phyloP scores from a whole-genome alignment of 1,139 yeast genomes.

The Spathaspora jeffriesii region DNA sequence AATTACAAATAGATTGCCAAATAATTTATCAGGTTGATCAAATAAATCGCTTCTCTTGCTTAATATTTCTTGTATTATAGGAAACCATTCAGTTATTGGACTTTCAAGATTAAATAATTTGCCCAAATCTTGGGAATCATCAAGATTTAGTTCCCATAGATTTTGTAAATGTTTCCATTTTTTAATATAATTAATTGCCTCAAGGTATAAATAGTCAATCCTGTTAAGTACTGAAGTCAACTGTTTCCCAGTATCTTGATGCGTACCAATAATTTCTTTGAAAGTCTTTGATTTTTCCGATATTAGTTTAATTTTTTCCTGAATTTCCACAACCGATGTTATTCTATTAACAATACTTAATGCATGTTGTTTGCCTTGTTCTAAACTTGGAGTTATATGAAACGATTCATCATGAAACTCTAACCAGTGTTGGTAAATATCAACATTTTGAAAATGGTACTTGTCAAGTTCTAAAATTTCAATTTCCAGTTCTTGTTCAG shows the following conservation, averaged over 20 bases:
- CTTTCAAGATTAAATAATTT: conserved; percentile 25
- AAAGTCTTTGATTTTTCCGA: conserved; percentile 3
- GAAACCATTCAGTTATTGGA: conserved; percentile 18
- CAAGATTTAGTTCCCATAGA: conserved; percentile 52
- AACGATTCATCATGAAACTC: conserved; percentile 45
- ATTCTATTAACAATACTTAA: conserved; percentile 13
- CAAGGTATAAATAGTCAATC: conserved; percentile 20
- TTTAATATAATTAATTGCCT: conserved; percentile 34
- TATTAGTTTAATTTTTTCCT: conserved; percentile 8
- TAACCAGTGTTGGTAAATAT: conserved; percentile 30
- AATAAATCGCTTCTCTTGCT: conserved; percentile 42
- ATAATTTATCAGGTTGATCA: conserved; percentile 41
- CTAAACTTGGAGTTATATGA: conserved; percentile 31
- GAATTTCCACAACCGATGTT: conserved; percentile 15
- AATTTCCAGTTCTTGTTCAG: conserved; percentile 6
- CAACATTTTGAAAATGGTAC: conserved; percentile 7
- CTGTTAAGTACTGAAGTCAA: conserved; percentile 11
- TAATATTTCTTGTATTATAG: conserved; percentile 44
- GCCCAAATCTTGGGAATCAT: conserved; percentile 19
- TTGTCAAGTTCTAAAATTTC: conserved; percentile 10
- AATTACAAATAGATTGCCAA: conserved; percentile 43
- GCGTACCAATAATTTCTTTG: neutral
- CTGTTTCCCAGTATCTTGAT: neutral
- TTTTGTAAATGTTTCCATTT: conserved; percentile 61
- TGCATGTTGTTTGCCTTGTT: conserved; percentile 19